A percentile compares a stretch with the other conserved stretches of the same genome.
Evolutionary conservation across 805 yeast genomes (phyloP).

Genomic region (Lipomyces yamanashiensis): DNA sequence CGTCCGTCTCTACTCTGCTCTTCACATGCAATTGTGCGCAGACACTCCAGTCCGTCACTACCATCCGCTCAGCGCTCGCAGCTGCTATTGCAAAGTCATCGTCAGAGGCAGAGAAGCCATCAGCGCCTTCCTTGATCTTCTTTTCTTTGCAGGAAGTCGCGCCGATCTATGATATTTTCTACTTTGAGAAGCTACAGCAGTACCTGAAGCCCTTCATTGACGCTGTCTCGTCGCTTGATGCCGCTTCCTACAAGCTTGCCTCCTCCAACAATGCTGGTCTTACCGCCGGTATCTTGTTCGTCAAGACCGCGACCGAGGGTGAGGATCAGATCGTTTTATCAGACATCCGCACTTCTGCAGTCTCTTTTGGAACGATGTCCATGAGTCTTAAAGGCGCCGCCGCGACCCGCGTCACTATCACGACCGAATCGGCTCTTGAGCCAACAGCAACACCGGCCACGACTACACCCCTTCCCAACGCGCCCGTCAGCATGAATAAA

Average conservation of each 20-base stretch:
- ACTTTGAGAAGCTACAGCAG: slow-evolving; percentile 35
- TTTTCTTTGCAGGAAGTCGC: slow-evolving; percentile 47
- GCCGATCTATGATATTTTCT: slow-evolving; percentile 44
- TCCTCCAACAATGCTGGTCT: slow-evolving; percentile 42
- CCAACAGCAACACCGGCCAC: neutral
- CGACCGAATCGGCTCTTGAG: neutral
- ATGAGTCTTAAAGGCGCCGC: slow-evolving; percentile 79
- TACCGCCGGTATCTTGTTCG: slow-evolving; percentile 41
- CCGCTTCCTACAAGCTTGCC: slow-evolving; percentile 24
- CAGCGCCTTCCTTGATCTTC: slow-evolving; percentile 42
- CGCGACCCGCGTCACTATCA: slow-evolving; percentile 57
- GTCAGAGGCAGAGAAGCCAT: neutral
- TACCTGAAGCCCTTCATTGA: slow-evolving; percentile 41
- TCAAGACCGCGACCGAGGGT: slow-evolving; percentile 47
- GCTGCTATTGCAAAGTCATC: slow-evolving; percentile 5
- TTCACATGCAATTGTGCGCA: slow-evolving; percentile 44
- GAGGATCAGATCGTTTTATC: slow-evolving; percentile 50
- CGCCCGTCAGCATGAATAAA: slow-evolving; percentile 5
- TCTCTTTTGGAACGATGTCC: slow-evolving; percentile 55
- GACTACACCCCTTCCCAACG: neutral
- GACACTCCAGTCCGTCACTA: slow-evolving; percentile 29
- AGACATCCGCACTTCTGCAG: slow-evolving; percentile 33
- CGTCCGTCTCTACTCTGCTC: slow-evolving; percentile 27
- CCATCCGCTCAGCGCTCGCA: slow-evolving; percentile 17
- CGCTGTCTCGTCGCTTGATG: slow-evolving; percentile 39